phyloP scores from a whole-genome alignment of 139 green algal genomes.

The Auxenochlorella pyrenoidosa region DNA sequence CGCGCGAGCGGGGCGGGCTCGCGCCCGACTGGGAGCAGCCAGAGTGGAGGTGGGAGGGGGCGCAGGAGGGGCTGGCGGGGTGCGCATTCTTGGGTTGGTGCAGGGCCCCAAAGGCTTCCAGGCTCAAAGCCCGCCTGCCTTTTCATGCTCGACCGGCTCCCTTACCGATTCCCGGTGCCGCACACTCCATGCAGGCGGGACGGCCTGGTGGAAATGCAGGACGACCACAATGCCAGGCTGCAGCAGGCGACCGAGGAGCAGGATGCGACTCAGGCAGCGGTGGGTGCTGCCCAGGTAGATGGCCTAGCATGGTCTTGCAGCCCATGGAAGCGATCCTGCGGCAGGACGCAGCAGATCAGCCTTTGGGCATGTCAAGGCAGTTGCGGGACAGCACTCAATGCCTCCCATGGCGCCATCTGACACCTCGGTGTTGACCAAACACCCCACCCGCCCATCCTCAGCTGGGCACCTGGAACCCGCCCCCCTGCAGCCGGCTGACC shows the following conservation, averaged over 20 bases:
- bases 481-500: slow-evolving; percentile 24
- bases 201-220: slow-evolving; percentile 36
- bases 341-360: no score
- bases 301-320: neutral
- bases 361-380: no score
- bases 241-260: neutral
- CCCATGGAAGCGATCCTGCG: neutral
- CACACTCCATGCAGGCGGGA: slow-evolving; percentile 46
- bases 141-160: no score
- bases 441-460: no score
- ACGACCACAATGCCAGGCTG: slow-evolving; percentile 6
- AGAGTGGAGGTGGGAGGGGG: slow-evolving; percentile 15
- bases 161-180: no score
- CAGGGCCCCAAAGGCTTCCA: neutral
- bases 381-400: no score
- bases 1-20: neutral
- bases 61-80: neutral
- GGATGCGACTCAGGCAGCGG: neutral
- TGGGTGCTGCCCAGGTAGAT: neutral
- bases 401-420: no score
- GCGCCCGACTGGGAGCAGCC: slow-evolving; percentile 17
- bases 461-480: no score
- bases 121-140: no score
- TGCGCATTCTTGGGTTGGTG: neutral
- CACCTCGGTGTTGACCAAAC: no score